phyloP scores from a whole-genome alignment of 208 protist species.

The Porcisia deanei region DNA sequence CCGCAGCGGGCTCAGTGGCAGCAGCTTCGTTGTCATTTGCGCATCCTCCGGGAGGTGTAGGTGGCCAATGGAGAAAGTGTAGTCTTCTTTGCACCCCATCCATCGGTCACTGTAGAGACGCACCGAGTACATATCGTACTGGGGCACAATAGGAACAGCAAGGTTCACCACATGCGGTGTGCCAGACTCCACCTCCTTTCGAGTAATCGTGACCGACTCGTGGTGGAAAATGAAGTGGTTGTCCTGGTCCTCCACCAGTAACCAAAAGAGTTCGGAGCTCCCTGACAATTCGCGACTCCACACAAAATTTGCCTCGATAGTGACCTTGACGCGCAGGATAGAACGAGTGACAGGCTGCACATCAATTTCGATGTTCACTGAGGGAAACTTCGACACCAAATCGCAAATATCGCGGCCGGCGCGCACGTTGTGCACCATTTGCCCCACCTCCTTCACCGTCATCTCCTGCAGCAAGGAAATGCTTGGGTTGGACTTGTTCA shows the following conservation, averaged over 20 bases:
- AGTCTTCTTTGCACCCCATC: constrained; percentile 89
- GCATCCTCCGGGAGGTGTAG: constrained; percentile 95
- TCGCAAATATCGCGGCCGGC: constrained; percentile 81
- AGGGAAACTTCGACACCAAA: constrained; percentile 91
- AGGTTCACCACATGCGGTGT: constrained; percentile 91
- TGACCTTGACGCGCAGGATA: constrained; percentile 95
- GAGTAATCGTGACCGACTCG: constrained; percentile 77
- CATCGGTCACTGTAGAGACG: constrained; percentile 96
- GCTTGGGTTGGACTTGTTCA: constrained; percentile 74
- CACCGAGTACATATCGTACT: constrained; percentile 97
- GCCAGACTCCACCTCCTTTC: constrained; percentile 84
- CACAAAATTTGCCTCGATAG: constrained; percentile 89
- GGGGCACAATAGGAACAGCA: constrained; percentile 96
- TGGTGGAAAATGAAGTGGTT: constrained; percentile 95
- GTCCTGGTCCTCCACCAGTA: constrained; percentile 97
- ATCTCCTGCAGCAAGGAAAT: constrained; percentile 86
- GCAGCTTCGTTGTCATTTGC: constrained; percentile 94
- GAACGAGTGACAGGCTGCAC: constrained; percentile 98
- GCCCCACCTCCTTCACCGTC: constrained; percentile 77
- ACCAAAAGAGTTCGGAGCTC: constrained; percentile 93
- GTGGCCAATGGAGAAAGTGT: constrained; percentile 94
- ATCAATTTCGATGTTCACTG: constrained; percentile 81
- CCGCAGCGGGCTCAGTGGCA: constrained; percentile 95
- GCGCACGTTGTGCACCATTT: constrained; percentile 85
- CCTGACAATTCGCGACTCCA: constrained; percentile 96